Evolutionary conservation across 2,329 filamentous ascomycete species (phyloP), one percentile per base, ranked within the genome.

Genomic region (Botrytis paeoniae): DNA sequence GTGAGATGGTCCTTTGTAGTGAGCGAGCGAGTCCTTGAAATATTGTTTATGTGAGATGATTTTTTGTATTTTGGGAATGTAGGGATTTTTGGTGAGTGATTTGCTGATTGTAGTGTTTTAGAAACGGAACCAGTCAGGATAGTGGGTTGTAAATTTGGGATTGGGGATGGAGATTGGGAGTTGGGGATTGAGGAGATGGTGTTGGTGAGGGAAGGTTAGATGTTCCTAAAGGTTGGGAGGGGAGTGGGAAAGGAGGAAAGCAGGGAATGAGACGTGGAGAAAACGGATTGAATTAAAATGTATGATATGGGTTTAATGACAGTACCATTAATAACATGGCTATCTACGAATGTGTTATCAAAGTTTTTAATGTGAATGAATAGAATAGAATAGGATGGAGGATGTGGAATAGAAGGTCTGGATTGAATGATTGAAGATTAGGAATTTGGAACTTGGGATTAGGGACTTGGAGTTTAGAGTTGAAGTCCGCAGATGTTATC

Each of bases 81-180:
- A 18, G 9, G 43, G 32, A 29, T 22, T 29, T 20, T 39, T 37
- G n/a, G 22, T 20, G 59, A 61, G 18, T 20, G 73, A 18, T 37
- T 65, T 72, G 70, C 75, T 74, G n/a, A 73, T 64, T 20, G 3
- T 25, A 7, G 18, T 41, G 25, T 22, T 48, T 25, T 74, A 80
- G 78, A 65, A 64, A 73, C 37, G 78, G 79, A 68, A 80, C 79
- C 7, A 79, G 78, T 73, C 78, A 79, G 68, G 73, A 75, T 61
- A 37, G 69, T 48, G 78, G 78, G 22, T 71, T 78, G 60, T 77
- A 73, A 48, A 48, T 32, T 54, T 18, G 35, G 37, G 6, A 1
- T 41, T 57, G 22, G 51, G 18, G 25, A 9, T 16, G n/a, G 20
- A 3, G 37, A 14, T 25, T 60, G 16, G 39, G 2, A 14, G n/a